Evolutionary conservation across 305 asterid genomes (phyloP).

Genomic region (Euphrasia arctica): DNA sequence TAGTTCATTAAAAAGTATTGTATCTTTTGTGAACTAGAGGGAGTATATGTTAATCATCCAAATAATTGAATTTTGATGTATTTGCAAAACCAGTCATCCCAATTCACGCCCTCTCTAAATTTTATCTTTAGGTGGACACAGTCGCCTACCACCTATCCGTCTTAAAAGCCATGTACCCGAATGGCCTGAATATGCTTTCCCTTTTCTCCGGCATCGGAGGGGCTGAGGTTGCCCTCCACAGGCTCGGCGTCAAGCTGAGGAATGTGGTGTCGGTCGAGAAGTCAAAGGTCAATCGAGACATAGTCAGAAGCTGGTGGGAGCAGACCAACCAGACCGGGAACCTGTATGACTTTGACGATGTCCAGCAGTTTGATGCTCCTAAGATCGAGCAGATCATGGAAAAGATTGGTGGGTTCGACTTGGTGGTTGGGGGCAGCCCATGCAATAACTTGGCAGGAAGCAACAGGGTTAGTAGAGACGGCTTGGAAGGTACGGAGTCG

Average conservation of each 20-base stretch:
- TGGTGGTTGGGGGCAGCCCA: constrained; percentile 59
- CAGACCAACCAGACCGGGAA: constrained; percentile 51
- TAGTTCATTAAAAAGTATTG: no score
- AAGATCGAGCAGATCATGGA: constrained; percentile 32
- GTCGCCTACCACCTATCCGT: constrained; percentile 76
- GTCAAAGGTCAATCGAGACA: constrained; percentile 52
- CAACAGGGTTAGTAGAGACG: constrained; percentile 66
- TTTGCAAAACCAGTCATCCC: no score
- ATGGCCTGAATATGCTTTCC: constrained; percentile 57
- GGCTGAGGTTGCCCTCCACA: constrained; percentile 71
- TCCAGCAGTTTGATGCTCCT: constrained; percentile 34
- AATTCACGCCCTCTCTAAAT: not conserved
- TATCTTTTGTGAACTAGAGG: no score
- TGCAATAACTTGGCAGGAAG: constrained; percentile 68
- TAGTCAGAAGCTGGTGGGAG: constrained; percentile 78
- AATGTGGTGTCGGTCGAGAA: constrained; percentile 60
- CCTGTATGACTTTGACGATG: constrained; percentile 48
- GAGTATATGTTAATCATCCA: not conserved
- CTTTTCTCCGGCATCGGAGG: constrained; percentile 85
- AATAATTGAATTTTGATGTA: no score
- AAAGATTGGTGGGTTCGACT: constrained; percentile 45
- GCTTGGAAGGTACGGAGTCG: constrained; percentile 58
- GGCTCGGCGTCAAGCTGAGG: constrained; percentile 56
- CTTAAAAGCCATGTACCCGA: constrained; percentile 49
- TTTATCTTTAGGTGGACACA: constrained; percentile 52